phyloP scores from a whole-genome alignment of 106 monocot species.

The Phalaenopsis equestris region DNA sequence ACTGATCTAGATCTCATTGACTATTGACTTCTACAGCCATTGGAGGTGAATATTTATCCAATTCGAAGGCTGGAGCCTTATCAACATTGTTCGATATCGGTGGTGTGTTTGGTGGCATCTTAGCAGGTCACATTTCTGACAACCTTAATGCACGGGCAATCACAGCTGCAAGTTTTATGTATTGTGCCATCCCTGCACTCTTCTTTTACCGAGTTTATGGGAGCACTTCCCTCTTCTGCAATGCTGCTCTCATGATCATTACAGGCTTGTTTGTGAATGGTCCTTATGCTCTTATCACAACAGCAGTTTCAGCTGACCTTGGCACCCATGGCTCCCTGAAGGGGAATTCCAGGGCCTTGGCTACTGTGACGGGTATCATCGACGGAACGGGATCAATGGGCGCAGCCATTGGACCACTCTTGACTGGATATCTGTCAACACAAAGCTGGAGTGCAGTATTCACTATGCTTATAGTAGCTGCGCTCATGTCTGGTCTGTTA shows the following conservation, averaged over 20 bases:
- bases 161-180: constrained; percentile 69
- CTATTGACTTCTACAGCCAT: constrained; percentile 33
- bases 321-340: constrained; percentile 61
- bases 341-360: constrained; percentile 56
- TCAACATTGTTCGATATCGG: constrained; percentile 72
- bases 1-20: neutral
- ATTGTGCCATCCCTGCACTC: constrained; percentile 64
- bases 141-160: constrained; percentile 55
- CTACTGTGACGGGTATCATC: constrained; percentile 71
- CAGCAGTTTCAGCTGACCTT: constrained; percentile 72
- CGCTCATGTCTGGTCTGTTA: constrained; percentile 53
- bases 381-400: constrained; percentile 73
- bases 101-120: constrained; percentile 61
- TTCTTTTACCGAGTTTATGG: constrained; percentile 60
- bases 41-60: constrained; percentile 41
- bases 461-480: constrained; percentile 57
- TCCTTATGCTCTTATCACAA: constrained; percentile 76
- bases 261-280: constrained; percentile 75
- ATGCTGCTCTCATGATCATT: constrained; percentile 45
- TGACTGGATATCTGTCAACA: constrained; percentile 61
- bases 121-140: constrained; percentile 78
- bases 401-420: constrained; percentile 60
- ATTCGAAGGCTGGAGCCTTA: constrained; percentile 43
- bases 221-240: constrained; percentile 47
- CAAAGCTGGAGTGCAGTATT: constrained; percentile 65